Evolutionary conservation across 805 yeast species (phyloP).

Genomic region (Barnettozyma salicaria): DNA sequence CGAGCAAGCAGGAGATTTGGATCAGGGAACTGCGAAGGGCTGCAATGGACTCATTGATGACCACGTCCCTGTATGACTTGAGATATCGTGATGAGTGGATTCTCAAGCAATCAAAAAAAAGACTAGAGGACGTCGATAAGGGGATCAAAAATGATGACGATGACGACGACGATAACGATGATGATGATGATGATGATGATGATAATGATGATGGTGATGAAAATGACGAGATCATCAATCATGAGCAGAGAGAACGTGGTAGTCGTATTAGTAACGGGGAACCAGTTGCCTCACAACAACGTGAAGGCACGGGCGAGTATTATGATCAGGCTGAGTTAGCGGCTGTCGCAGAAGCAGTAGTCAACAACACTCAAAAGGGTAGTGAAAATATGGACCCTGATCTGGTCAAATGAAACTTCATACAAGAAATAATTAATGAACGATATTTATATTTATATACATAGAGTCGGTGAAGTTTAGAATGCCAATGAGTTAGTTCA

Average conservation of each 20-base stretch:
- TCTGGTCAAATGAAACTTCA: constrained; percentile 8
- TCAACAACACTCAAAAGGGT: constrained; percentile 10
- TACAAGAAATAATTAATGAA: too few relatives aligned
- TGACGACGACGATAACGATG: constrained; percentile 5
- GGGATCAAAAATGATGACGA: constrained; percentile 5
- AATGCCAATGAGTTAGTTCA: background rate
- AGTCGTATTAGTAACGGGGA: too few relatives aligned
- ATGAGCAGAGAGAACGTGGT: constrained; percentile 1
- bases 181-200: constrained; percentile 1
- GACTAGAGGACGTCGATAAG: constrained; percentile 1
- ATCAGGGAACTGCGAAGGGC: constrained; percentile 36
- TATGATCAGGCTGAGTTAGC: constrained; percentile 22
- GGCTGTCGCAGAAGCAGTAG: constrained; percentile 27
- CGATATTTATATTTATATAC: background rate
- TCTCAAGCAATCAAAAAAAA: constrained; percentile 23
- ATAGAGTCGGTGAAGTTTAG: background rate
- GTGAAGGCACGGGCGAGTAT: constrained; percentile 3
- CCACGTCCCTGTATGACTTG: constrained; percentile 38
- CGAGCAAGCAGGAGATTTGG: constrained; percentile 38
- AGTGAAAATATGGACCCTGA: constrained; percentile 17
- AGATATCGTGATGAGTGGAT: constrained; percentile 38
- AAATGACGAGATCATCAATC: background rate
- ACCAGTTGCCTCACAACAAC: too few relatives aligned
- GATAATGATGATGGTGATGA: constrained; percentile 10
- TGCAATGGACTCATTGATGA: constrained; percentile 39